Evolutionary conservation across 1,139 yeast species (phyloP).

Genomic region (Wickerhamiella pararugosa): DNA sequence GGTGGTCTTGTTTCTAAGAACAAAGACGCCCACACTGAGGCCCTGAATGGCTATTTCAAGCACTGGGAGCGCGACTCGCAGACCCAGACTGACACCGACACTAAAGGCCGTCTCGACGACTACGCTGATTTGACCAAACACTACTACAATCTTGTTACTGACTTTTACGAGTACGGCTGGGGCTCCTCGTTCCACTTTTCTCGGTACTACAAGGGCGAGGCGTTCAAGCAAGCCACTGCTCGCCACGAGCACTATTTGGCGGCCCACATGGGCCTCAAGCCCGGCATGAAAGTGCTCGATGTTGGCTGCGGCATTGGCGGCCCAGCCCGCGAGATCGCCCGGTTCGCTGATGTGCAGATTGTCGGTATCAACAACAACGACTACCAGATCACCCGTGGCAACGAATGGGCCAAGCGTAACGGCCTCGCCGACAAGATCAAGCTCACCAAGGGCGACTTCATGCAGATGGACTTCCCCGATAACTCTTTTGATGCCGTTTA

Average conservation of each 20-base stretch:
- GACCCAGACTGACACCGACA: slow-evolving; percentile 59
- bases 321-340: slow-evolving; percentile 89
- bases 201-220: slow-evolving; percentile 84
- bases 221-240: slow-evolving; percentile 87
- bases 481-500: slow-evolving; percentile 90
- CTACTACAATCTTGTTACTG: slow-evolving; percentile 92
- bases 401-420: slow-evolving; percentile 54
- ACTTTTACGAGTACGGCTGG: slow-evolving; percentile 97
- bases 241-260: slow-evolving; percentile 96
- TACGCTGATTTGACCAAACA: slow-evolving; percentile 88
- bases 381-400: slow-evolving; percentile 85
- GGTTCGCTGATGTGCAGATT: slow-evolving; percentile 77
- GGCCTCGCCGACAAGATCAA: slow-evolving; percentile 58
- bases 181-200: slow-evolving; percentile 98
- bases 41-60: slow-evolving; percentile 81
- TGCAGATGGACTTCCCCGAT: slow-evolving; percentile 95
- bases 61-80: slow-evolving; percentile 61
- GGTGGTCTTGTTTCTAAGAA: slow-evolving; percentile 66
- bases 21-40: slow-evolving; percentile 64
- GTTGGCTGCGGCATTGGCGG: slow-evolving; percentile 99
- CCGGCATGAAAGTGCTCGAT: slow-evolving; percentile 78
- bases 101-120: slow-evolving; percentile 55
- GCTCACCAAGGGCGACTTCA: slow-evolving; percentile 94
- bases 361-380: slow-evolving; percentile 94
- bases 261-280: slow-evolving; percentile 61